phyloP scores from a whole-genome alignment of 768 basidiomycete genomes.

The Calocera cornea region DNA sequence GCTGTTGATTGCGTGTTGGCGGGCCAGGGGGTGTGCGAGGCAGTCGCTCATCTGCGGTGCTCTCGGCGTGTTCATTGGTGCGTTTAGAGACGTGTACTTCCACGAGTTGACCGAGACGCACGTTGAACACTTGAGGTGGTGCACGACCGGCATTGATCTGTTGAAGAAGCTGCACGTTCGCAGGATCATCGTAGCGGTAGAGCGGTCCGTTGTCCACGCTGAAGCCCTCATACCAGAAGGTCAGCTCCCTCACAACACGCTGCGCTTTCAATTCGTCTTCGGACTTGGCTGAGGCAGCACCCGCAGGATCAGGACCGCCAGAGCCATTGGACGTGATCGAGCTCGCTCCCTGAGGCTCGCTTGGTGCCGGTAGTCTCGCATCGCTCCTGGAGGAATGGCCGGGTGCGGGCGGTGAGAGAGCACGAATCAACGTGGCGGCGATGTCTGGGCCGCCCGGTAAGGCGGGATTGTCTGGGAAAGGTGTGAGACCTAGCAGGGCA shows the following conservation, averaged over 20 bases:
- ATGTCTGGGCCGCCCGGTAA: too few species aligned
- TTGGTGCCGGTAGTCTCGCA: constrained; percentile 14
- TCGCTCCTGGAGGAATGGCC: constrained; percentile 10
- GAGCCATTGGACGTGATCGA: constrained; percentile 45
- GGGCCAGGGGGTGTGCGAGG: too few species aligned
- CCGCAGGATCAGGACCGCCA: constrained; percentile 67
- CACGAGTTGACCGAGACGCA: constrained; percentile 63
- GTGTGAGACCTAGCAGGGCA: not conserved
- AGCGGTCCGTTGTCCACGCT: constrained; percentile 79
- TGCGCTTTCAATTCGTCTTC: constrained; percentile 35
- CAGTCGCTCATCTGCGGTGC: too few species aligned
- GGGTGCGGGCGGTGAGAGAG: too few species aligned
- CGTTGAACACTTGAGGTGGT: constrained; percentile 61
- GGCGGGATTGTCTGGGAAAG: not conserved
- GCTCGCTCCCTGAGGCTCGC: constrained; percentile 28
- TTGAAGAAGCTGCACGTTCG: constrained; percentile 49
- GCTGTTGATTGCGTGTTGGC: too few species aligned
- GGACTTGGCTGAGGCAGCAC: constrained; percentile 21
- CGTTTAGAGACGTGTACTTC: constrained; percentile 67
- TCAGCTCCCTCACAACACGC: constrained; percentile 56
- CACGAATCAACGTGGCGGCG: too few species aligned
- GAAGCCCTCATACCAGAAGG: constrained; percentile 91
- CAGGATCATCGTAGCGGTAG: constrained; percentile 69
- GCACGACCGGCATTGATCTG: constrained; percentile 74
- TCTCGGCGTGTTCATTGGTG: constrained; percentile 48